A percentile compares a stretch with the other conserved stretches of the same genome.
Evolutionary conservation across 345 rosid species (phyloP).

Genomic region (Salix purpurea): DNA sequence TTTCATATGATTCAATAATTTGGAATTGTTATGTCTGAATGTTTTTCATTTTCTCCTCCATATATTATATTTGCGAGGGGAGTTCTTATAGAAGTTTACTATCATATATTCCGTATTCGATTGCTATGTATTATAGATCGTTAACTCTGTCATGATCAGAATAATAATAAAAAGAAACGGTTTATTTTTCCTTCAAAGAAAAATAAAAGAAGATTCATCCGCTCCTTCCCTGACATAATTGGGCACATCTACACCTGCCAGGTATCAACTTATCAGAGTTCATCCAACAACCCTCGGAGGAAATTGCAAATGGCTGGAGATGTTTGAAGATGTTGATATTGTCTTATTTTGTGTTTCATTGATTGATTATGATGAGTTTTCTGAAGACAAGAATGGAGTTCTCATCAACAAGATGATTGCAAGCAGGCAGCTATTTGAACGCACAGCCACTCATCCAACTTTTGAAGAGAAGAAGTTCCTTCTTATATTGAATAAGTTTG

Average conservation of each 20-base stretch:
- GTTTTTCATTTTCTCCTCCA: not conserved
- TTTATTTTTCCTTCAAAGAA: not conserved
- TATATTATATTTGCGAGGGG: not conserved
- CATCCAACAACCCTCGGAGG: constrained; percentile 67
- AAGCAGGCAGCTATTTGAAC: constrained; percentile 62
- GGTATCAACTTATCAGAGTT: constrained; percentile 81
- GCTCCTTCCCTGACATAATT: not conserved
- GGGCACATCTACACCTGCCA: constrained; percentile 21
- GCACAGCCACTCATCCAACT: constrained; percentile 48
- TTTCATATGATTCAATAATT: not conserved
- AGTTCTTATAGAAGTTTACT: not conserved
- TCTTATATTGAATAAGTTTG: constrained; percentile 74
- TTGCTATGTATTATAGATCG: not conserved
- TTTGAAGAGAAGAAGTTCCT: constrained; percentile 68
- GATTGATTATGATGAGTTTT: constrained; percentile 53
- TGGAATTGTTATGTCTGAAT: not conserved
- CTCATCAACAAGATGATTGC: constrained; percentile 73
- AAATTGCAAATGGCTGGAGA: constrained; percentile 71
- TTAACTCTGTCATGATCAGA: not conserved
- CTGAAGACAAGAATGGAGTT: constrained; percentile 46
- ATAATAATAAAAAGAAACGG: not conserved
- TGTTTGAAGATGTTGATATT: constrained; percentile 77
- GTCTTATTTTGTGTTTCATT: constrained; percentile 70
- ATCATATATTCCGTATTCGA: not conserved
- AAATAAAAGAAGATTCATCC: not conserved